A percentile compares a stretch with the other conserved stretches of the same genome.
Conservation (phyloP, 2,329 filamentous ascomycete species). For the Leptosphaerulina australis region DNA sequence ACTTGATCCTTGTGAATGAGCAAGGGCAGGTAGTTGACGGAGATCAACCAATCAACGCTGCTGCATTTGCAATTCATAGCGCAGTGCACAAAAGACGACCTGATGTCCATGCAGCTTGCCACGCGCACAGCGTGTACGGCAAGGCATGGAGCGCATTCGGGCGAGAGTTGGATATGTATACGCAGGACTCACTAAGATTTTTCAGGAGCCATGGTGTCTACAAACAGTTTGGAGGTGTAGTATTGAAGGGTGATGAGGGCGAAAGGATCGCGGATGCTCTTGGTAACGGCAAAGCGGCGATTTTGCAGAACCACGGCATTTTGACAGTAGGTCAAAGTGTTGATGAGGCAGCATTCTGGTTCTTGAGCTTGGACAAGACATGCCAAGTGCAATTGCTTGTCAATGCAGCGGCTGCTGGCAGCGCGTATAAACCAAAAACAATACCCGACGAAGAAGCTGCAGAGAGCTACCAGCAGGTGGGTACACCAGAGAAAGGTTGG, state of each 20-base stretch:
- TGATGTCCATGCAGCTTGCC: slow-evolving; percentile 52
- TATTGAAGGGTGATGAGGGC: slow-evolving; percentile 52
- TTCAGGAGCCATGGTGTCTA: slow-evolving; percentile 51
- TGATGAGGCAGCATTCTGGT: slow-evolving; percentile 56
- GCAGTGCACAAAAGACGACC: slow-evolving; percentile 49
- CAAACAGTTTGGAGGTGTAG: slow-evolving; percentile 50
- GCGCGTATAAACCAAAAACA: slow-evolving; percentile 49
- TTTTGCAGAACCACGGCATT: slow-evolving; percentile 50
- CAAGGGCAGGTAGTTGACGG: slow-evolving; percentile 50
- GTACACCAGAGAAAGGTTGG: slow-evolving; percentile 59
- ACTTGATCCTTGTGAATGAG: slow-evolving; percentile 54
- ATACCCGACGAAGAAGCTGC: slow-evolving; percentile 51
- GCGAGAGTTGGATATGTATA: slow-evolving; percentile 55
- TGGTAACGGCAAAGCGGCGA: slow-evolving; percentile 45
- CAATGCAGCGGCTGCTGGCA: slow-evolving; percentile 49
- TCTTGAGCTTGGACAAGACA: slow-evolving; percentile 53
- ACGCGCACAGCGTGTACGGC: slow-evolving; percentile 55
- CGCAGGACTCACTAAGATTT: slow-evolving; percentile 55
- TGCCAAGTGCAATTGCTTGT: slow-evolving; percentile 55
- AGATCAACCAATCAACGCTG: slow-evolving; percentile 53
- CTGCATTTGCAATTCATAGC: slow-evolving; percentile 56
- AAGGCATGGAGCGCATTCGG: slow-evolving; percentile 57
- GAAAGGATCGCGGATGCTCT: slow-evolving; percentile 52
- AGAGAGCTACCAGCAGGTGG: slow-evolving; percentile 51
- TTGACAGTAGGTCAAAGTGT: slow-evolving; percentile 49